Percentiles rank a stretch among this genome's conserved stretches.
phyloP scores from a whole-genome alignment of 2,329 filamentous ascomycete species.

The Colletotrichum trifolii region DNA sequence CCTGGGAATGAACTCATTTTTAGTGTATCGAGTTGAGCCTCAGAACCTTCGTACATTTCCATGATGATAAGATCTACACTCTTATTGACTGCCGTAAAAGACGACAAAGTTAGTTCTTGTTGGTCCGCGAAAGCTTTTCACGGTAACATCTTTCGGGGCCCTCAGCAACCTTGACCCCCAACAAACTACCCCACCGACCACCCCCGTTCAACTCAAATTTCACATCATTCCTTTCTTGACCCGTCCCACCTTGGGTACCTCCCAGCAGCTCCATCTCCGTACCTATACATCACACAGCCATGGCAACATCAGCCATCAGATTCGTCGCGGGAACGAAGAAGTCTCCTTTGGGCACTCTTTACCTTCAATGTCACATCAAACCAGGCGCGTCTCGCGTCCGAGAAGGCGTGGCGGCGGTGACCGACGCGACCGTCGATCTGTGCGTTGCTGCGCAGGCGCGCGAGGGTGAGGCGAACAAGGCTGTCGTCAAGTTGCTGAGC shows the following conservation, averaged over 20 bases:
- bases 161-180: too few species aligned
- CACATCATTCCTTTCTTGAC: too few species aligned
- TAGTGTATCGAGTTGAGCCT: too few species aligned
- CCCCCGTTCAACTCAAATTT: too few species aligned
- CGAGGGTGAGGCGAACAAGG: constrained; percentile 77
- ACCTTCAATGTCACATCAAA: constrained; percentile 75
- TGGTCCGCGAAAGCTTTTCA: too few species aligned
- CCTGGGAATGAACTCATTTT: too few species aligned
- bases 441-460: constrained; percentile 73
- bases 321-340: constrained; percentile 62
- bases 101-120: too few species aligned
- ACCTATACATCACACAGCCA: neutral
- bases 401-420: constrained; percentile 69
- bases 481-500: constrained; percentile 71
- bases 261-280: neutral
- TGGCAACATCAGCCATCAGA: constrained; percentile 48
- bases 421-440: constrained; percentile 68
- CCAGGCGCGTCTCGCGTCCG: constrained; percentile 71
- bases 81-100: too few species aligned
- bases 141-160: too few species aligned
- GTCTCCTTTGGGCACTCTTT: constrained; percentile 58
- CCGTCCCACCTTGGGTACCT: too few species aligned
- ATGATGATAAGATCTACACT: too few species aligned
- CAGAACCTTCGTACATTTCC: too few species aligned
- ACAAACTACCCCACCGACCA: neutral